Evolutionary conservation across 805 yeast genomes (phyloP).

Genomic region (Soucietia sequanensis): DNA sequence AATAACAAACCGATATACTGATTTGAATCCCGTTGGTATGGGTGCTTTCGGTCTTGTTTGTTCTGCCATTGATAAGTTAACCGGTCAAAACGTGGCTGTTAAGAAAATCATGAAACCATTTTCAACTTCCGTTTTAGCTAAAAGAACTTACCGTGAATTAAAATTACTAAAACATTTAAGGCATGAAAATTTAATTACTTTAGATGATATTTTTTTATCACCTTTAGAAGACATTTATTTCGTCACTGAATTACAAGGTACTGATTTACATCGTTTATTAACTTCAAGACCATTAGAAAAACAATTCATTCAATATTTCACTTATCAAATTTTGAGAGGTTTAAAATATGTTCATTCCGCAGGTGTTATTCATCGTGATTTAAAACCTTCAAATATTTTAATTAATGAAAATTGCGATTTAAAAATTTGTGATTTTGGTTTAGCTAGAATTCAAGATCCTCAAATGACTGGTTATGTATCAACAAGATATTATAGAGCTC

Average conservation of each 20-base stretch:
- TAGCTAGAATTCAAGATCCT: conserved; percentile 96
- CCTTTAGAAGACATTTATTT: conserved; percentile 95
- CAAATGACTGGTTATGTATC: conserved; percentile 99
- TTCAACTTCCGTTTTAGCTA: conserved; percentile 89
- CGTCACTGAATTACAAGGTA: conserved; percentile 95
- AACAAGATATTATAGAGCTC: conserved; percentile 94
- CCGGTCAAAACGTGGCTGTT: conserved; percentile 92
- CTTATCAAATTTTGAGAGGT: conserved; percentile 91
- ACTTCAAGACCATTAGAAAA: conserved; percentile 93
- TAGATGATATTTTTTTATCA: conserved; percentile 90
- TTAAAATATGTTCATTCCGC: conserved; percentile 89
- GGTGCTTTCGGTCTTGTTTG: conserved; percentile 99
- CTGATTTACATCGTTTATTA: conserved; percentile 88
- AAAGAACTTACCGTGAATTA: conserved; percentile 94
- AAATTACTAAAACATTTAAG: conserved; percentile 88
- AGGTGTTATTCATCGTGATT: conserved; percentile 86
- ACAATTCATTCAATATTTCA: conserved; percentile 94
- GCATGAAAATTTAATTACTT: conserved; percentile 90
- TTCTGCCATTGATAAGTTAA: conserved; percentile 88
- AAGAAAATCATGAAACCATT: conserved; percentile 98
- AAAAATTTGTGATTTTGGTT: conserved; percentile 90
- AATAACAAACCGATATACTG: conserved; percentile 84
- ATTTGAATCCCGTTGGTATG: conserved; percentile 98
- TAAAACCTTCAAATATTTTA: conserved; percentile 80
- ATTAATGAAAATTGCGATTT: conserved; percentile 89